Percentiles rank a stretch among this genome's conserved stretches.
Conservation (phyloP, 164 flowering plant genomes). For the Taxillus chinensis region DNA sequence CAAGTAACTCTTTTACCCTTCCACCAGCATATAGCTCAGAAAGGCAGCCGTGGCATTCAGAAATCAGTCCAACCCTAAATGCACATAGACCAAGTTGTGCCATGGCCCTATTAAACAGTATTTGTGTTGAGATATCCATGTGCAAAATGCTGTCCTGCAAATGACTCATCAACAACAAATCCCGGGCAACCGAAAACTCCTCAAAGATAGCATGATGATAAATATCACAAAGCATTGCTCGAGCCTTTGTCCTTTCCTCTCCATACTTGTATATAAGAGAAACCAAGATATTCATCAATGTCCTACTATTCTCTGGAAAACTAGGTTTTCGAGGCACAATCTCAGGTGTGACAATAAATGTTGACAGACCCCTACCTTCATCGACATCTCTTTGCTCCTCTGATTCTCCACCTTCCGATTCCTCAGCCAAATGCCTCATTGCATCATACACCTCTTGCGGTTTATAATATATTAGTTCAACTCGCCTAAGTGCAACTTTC, state of each 20-base stretch:
- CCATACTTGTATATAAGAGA: slow-evolving; percentile 80
- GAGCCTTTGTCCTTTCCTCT: slow-evolving; percentile 93
- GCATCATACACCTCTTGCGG: slow-evolving; percentile 96
- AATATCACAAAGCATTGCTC: slow-evolving; percentile 96
- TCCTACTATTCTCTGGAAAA: slow-evolving; percentile 69
- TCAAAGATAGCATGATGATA: slow-evolving; percentile 90
- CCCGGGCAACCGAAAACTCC: slow-evolving; percentile 69
- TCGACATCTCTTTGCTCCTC: slow-evolving; percentile 43
- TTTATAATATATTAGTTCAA: slow-evolving; percentile 81
- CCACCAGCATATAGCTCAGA: slow-evolving; percentile 92
- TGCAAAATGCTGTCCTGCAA: slow-evolving; percentile 77
- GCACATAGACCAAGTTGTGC: slow-evolving; percentile 94
- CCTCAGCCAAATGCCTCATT: slow-evolving; percentile 77
- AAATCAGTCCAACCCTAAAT: slow-evolving; percentile 56
- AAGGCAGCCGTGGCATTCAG: slow-evolving; percentile 79
- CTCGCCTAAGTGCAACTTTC: slow-evolving; percentile 72
- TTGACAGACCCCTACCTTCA: slow-evolving; percentile 50
- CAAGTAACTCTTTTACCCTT: slow-evolving; percentile 86
- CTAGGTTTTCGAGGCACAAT: slow-evolving; percentile 74
- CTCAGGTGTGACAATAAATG: slow-evolving; percentile 68
- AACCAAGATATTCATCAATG: slow-evolving; percentile 69
- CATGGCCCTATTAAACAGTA: slow-evolving; percentile 90
- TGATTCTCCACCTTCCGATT: slow-evolving; percentile 30
- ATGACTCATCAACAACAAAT: slow-evolving; percentile 90
- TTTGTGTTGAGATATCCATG: slow-evolving; percentile 86